Base-by-base conservation (phyloP, 2,329 filamentous ascomycete species). In the Pseudocercospora pini-densiflorae region DNA sequence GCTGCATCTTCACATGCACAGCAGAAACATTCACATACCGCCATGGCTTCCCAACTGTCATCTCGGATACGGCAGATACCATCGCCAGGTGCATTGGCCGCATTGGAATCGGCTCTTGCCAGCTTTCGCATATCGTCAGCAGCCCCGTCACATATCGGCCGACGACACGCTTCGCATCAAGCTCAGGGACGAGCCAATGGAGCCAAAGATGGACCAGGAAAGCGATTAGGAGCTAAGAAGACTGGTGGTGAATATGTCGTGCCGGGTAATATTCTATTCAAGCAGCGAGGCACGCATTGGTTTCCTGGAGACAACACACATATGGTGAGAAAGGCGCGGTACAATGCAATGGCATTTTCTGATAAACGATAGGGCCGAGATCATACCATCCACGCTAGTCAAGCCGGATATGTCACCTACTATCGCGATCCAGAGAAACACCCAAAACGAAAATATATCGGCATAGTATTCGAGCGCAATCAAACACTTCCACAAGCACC, bases 261-360 rank as follows among this genome's bases (percentile, higher is more conserved):
- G 65, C 91, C 94, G 4, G 95, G 95, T 62, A 98, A 97, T 84
- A 99, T 99, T 81, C 92, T 99, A 81, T 99, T 95, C 87, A 93
- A 93, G 78, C 95, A 99, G 81, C 90, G 94, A 75, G 95, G 95
- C 74, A 96, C 95, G 3, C 88, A 90, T 75, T 99, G 95, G 95
- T 94, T 90, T 79, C 91, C 95, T 0, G 95, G 95, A 75, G 95
- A 98, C 79, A 98, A 99, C 82, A 92, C 92, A 80, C 92, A 90
- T 74, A 94, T 98, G 85, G 76, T 77, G 72, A 43, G 68, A 33
- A n/a, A 0, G 8, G n/a, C 23, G 40, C 29, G 36, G 33, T n/a
- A 16, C n/a, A n/a, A 9, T 19, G n/a, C 12, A 29, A 5, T 9
- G 7, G 21, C 10, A 27, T 10, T 14, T 64, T 49, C 61, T 70